Evolutionary conservation across 1,284 basidiomycete species (phyloP).

Genomic region (Ganoderma lucidum): DNA sequence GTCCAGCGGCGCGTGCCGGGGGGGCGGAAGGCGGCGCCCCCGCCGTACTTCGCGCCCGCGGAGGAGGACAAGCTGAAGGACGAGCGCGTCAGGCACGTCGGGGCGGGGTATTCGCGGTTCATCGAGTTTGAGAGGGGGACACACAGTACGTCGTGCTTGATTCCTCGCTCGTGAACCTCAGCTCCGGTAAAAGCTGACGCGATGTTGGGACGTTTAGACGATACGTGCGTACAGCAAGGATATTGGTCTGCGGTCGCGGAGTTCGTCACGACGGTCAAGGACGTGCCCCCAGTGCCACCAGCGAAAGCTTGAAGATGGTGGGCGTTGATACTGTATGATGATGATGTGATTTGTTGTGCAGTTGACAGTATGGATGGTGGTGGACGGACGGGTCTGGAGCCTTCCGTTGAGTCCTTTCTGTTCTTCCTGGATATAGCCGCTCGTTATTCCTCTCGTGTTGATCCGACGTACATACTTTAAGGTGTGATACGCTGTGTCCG

Average conservation of each 20-base stretch:
- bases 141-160: constrained; percentile 37
- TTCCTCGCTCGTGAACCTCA: background rate
- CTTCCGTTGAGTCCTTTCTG: background rate
- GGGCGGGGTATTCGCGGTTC: constrained; percentile 34
- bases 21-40: constrained; percentile 17
- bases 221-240: constrained; percentile 46
- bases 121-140: constrained; percentile 40
- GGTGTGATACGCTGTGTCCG: background rate
- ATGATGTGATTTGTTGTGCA: background rate
- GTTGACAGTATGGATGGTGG: background rate
- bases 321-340: background rate
- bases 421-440: background rate
- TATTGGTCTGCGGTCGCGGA: constrained; percentile 44
- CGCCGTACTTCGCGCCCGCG: constrained; percentile 11
- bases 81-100: constrained; percentile 18
- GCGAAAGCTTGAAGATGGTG: background rate
- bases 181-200: background rate
- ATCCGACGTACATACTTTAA: background rate
- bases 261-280: constrained; percentile 35
- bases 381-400: background rate
- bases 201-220: constrained; percentile 36
- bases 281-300: background rate
- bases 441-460: background rate
- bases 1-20: constrained; percentile 53
- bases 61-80: constrained; percentile 24